A percentile compares a stretch with the other conserved stretches of the same genome.
These are phyloP conservation scores for Exidia glandulosa DNA, from an alignment of 768 basidiomycete species.

Conservation along the genomic window DNA sequence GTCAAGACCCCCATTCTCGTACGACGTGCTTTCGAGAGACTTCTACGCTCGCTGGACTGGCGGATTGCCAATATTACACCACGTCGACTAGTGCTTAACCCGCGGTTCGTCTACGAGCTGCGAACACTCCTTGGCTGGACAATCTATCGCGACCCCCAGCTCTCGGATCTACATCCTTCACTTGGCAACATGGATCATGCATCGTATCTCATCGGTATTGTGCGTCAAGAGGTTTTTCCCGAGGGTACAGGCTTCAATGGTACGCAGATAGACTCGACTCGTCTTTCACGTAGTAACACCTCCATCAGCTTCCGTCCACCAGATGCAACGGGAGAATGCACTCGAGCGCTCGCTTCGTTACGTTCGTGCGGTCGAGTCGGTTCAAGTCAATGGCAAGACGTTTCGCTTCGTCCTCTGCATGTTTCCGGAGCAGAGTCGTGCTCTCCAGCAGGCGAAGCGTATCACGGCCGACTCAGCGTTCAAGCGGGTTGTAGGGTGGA, in stretches of 20 bases:
- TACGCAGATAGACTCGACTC: slow-evolving; percentile 5
- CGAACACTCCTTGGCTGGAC: slow-evolving; percentile 11
- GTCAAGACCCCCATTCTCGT: slow-evolving; percentile 5
- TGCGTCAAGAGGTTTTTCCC: slow-evolving; percentile 11
- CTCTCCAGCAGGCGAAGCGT: slow-evolving; percentile 6
- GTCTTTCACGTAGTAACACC: background rate
- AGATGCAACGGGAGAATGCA: slow-evolving; percentile 1
- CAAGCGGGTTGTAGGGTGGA: slow-evolving; percentile 8
- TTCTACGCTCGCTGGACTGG: slow-evolving; percentile 14
- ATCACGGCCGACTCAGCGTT: slow-evolving; percentile 11
- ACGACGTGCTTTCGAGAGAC: slow-evolving; percentile 5
- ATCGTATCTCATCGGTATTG: slow-evolving; percentile 10
- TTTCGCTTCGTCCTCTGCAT: slow-evolving; percentile 17
- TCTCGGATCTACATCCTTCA: slow-evolving; percentile 11
- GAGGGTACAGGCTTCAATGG: slow-evolving; percentile 16
- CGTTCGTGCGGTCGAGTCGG: slow-evolving; percentile 12
- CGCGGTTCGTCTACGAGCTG: slow-evolving; percentile 11
- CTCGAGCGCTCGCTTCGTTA: slow-evolving; percentile 7
- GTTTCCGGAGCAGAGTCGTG: slow-evolving; percentile 10
- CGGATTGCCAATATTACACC: slow-evolving; percentile 19
- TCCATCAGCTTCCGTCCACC: background rate
- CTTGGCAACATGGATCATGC: slow-evolving; percentile 16
- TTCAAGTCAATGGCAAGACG: slow-evolving; percentile 5
- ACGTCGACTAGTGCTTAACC: slow-evolving; percentile 13
- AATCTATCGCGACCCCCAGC: background rate